These are phyloP conservation scores for Penicillium sumatraense DNA, from an alignment of 2,329 filamentous ascomycete species.

Conservation along the genomic window DNA sequence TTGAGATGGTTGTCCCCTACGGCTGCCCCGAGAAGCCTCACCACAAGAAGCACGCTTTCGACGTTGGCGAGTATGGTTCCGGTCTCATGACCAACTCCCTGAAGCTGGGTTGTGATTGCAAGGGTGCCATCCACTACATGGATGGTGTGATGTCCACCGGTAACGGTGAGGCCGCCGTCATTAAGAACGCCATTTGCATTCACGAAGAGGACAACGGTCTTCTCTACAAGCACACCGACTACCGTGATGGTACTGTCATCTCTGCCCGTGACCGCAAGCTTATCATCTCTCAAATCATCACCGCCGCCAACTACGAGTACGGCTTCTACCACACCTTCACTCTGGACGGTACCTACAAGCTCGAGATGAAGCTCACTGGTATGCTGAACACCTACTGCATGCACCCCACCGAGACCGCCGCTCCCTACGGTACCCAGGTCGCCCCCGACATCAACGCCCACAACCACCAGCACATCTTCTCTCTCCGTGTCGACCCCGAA, in stretches of 20 bases:
- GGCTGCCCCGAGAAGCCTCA: constrained; percentile 31
- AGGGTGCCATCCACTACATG: constrained; percentile 36
- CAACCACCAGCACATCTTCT: constrained; percentile 95
- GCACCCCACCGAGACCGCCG: constrained; percentile 74
- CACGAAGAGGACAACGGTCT: constrained; percentile 37
- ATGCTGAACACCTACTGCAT: constrained; percentile 90
- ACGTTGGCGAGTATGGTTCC: constrained; percentile 33
- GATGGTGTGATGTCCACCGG: constrained; percentile 30
- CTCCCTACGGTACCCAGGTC: constrained; percentile 87
- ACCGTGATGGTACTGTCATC: constrained; percentile 82
- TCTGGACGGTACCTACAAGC: constrained; percentile 86
- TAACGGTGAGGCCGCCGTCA: constrained; percentile 28
- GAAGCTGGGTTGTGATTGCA: constrained; percentile 35
- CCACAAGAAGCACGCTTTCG: constrained; percentile 36
- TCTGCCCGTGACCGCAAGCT: constrained; percentile 84
- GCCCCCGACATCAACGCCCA: constrained; percentile 87
- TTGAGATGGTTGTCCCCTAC: constrained; percentile 36
- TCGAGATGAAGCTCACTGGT: constrained; percentile 86
- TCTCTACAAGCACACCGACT: constrained; percentile 78
- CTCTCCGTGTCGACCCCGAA: constrained; percentile 81
- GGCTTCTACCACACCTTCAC: constrained; percentile 83
- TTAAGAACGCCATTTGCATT: constrained; percentile 35
- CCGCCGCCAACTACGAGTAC: constrained; percentile 93
- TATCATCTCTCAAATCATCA: constrained; percentile 87
- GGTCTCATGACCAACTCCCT: constrained; percentile 35